Evolutionary conservation across 2,329 filamentous ascomycete genomes (phyloP).

Genomic region (Acephala macrosclerotiorum): DNA sequence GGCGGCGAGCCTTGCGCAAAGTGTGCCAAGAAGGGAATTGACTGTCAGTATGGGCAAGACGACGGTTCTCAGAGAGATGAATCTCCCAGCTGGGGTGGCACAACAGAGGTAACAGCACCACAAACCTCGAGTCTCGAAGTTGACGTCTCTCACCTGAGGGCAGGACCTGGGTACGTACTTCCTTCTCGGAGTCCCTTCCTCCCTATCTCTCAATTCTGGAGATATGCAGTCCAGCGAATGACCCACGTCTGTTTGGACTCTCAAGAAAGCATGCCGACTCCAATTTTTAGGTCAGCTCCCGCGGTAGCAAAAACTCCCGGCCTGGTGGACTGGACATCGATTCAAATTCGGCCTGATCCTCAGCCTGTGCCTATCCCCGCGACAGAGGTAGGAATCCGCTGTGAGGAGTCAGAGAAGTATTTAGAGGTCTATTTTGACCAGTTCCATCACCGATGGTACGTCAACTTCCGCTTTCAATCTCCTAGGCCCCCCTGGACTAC

Average conservation of each 20-base stretch:
- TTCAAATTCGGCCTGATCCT: slow-evolving; percentile 27
- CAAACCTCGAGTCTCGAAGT: neutral
- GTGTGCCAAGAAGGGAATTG: slow-evolving; percentile 49
- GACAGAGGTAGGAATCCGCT: neutral
- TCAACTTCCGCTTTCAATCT: too few species aligned
- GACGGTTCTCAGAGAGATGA: slow-evolving; percentile 11
- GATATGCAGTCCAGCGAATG: too few species aligned
- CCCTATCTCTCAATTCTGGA: neutral
- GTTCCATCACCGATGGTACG: slow-evolving; percentile 49
- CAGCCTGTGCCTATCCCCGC: neutral
- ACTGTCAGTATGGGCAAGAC: slow-evolving; percentile 46
- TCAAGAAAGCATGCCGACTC: too few species aligned
- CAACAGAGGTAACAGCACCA: neutral
- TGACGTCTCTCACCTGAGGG: neutral
- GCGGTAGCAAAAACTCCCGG: slow-evolving; percentile 4
- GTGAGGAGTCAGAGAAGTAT: slow-evolving; percentile 17
- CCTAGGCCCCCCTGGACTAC: too few species aligned
- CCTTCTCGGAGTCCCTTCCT: neutral
- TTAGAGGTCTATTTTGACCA: slow-evolving; percentile 47
- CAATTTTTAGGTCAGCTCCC: too few species aligned
- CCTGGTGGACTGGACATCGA: slow-evolving; percentile 28
- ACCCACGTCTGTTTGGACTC: too few species aligned
- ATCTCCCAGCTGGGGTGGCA: neutral
- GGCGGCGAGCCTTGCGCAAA: slow-evolving; percentile 50
- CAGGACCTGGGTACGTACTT: neutral